Evolutionary conservation across 2,329 filamentous ascomycete genomes (phyloP).

Genomic region (Akanthomyces lecanii): DNA sequence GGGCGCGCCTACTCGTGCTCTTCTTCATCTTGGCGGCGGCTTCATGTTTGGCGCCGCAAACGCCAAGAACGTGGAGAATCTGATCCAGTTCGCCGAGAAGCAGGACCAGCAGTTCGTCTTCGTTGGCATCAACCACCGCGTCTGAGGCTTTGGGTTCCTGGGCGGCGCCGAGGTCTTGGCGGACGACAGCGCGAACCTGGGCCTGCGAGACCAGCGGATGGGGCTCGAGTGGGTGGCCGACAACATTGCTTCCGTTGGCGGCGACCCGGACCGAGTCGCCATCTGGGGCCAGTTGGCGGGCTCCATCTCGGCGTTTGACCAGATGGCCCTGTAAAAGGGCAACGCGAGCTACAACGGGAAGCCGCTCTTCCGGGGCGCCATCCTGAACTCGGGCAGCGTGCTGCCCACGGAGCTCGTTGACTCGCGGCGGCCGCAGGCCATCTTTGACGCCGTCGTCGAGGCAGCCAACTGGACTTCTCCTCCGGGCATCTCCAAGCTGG

Average conservation of each 20-base stretch:
- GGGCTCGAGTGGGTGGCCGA: constrained; percentile 60
- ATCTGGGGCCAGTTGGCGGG: constrained; percentile 61
- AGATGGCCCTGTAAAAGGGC: constrained; percentile 58
- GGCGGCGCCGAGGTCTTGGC: constrained; percentile 51
- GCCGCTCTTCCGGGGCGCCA: constrained; percentile 58
- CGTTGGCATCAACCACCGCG: constrained; percentile 61
- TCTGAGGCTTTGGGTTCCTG: constrained; percentile 59
- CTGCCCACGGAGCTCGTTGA: constrained; percentile 50
- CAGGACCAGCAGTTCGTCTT: constrained; percentile 56
- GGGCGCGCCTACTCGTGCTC: constrained; percentile 48
- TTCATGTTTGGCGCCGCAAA: constrained; percentile 35
- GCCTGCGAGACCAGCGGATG: constrained; percentile 56
- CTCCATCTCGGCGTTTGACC: constrained; percentile 58
- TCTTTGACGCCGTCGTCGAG: constrained; percentile 49
- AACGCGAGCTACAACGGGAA: constrained; percentile 61
- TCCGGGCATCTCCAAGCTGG: neutral
- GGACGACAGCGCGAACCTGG: constrained; percentile 55
- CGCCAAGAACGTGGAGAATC: constrained; percentile 34
- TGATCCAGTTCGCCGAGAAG: constrained; percentile 32
- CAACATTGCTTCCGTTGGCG: constrained; percentile 62
- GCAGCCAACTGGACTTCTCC: constrained; percentile 45
- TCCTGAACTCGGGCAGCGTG: constrained; percentile 59
- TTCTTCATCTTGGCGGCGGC: constrained; percentile 56
- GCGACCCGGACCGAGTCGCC: constrained; percentile 60
- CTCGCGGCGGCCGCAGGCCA: constrained; percentile 49